Evolutionary conservation across 768 basidiomycete species (phyloP).

Genomic region (Mycena capillaripes): DNA sequence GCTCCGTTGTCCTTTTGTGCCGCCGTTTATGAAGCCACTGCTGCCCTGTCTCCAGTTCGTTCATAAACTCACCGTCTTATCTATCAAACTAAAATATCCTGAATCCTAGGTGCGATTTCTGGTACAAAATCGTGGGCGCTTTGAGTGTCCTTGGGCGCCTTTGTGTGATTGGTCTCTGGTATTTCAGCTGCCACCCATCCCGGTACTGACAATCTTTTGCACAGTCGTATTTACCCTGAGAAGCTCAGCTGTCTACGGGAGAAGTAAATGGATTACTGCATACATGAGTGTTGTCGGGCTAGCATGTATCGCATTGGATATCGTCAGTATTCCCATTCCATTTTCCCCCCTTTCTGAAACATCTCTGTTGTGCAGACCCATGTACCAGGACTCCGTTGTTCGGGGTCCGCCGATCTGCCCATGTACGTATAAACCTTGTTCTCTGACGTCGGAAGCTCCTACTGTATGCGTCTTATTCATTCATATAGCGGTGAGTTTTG

Average conservation of each 20-base stretch:
- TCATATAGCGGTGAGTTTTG: too few species aligned
- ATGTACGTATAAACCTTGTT: neutral
- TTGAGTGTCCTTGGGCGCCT: neutral
- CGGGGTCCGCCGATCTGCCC: neutral
- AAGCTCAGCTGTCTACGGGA: too few species aligned
- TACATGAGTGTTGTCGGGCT: neutral
- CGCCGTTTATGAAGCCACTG: too few species aligned
- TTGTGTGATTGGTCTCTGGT: neutral
- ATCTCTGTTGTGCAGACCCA: neutral
- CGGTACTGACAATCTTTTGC: neutral
- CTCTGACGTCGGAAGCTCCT: neutral
- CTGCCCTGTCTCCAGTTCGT: too few species aligned
- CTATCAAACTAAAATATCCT: too few species aligned
- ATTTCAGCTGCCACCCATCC: neutral
- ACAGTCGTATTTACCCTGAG: too few species aligned
- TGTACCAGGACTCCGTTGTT: too few species aligned
- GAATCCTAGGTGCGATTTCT: too few species aligned
- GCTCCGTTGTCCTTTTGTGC: neutral
- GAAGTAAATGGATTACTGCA: too few species aligned
- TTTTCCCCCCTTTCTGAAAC: neutral
- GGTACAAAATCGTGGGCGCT: neutral
- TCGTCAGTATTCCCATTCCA: neutral
- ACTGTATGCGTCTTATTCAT: neutral
- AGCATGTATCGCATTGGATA: neutral
- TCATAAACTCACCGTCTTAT: too few species aligned